phyloP scores from a whole-genome alignment of 2,329 filamentous ascomycete species.

The Trichoderma asperellum region DNA sequence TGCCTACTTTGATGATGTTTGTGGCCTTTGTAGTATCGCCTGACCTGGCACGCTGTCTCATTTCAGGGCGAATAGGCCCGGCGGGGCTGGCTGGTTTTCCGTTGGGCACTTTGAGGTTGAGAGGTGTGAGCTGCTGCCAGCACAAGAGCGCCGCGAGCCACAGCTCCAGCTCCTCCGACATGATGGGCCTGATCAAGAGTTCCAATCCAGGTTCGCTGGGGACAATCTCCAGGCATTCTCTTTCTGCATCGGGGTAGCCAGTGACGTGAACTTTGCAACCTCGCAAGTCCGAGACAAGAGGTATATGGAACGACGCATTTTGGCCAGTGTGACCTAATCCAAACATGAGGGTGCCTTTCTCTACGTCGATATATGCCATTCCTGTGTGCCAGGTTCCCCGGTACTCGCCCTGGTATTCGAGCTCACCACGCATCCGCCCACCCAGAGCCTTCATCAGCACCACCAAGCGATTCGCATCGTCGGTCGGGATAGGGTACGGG shows the following conservation, averaged over 20 bases:
- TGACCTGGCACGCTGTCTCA: constrained; percentile 47
- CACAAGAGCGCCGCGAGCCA: constrained; percentile 82
- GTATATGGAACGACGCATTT: constrained; percentile 64
- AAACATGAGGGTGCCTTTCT: constrained; percentile 74
- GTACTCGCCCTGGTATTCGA: constrained; percentile 70
- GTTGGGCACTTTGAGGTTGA: constrained; percentile 54
- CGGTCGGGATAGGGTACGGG: constrained; percentile 62
- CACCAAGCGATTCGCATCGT: constrained; percentile 72
- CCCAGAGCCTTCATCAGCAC: constrained; percentile 77
- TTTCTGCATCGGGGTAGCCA: constrained; percentile 49
- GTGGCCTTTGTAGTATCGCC: constrained; percentile 42
- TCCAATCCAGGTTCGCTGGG: constrained; percentile 59
- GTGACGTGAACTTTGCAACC: constrained; percentile 70
- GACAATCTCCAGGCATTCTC: constrained; percentile 58
- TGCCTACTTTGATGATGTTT: constrained; percentile 94
- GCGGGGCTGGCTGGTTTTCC: constrained; percentile 42
- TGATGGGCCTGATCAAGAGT: constrained; percentile 66
- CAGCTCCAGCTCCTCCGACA: constrained; percentile 69
- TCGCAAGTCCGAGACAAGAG: constrained; percentile 72
- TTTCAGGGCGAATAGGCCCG: constrained; percentile 47
- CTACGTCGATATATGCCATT: constrained; percentile 78
- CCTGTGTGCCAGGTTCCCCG: constrained; percentile 68
- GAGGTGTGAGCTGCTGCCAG: constrained; percentile 76
- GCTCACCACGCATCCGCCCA: constrained; percentile 77
- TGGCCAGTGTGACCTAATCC: constrained; percentile 61